Evolutionary conservation across 495 filamentous ascomycete genomes (phyloP).

Genomic region (Chaetomium fimeti): DNA sequence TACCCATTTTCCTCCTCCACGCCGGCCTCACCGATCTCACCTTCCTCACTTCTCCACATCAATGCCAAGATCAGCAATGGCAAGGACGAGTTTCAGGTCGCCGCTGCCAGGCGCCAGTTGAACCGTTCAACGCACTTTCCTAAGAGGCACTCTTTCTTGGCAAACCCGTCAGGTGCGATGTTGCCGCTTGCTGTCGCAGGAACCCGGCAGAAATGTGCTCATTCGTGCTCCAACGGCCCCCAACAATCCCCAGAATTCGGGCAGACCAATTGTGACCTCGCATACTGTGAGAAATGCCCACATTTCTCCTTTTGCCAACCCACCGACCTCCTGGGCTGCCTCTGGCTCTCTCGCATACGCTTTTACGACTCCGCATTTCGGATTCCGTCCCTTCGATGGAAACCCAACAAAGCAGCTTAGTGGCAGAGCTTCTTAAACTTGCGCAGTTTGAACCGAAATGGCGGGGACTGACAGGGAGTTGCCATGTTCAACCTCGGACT

Average conservation of each 20-base stretch:
- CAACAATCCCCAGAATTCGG: background rate
- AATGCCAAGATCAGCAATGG: background rate
- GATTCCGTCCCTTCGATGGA: background rate
- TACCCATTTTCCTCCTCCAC: background rate
- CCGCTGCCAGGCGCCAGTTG: background rate
- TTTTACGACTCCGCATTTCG: background rate
- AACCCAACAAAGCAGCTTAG: background rate
- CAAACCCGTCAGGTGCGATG: slow-evolving; percentile 4
- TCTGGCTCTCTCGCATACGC: background rate
- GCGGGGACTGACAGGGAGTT: no score
- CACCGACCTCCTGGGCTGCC: background rate
- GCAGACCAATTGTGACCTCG: background rate
- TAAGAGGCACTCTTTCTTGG: background rate
- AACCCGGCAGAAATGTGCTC: slow-evolving; percentile 14
- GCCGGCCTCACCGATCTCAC: no score
- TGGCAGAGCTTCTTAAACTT: background rate
- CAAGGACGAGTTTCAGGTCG: background rate
- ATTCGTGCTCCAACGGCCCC: slow-evolving; percentile 16
- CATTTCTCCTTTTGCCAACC: background rate
- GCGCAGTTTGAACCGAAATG: background rate
- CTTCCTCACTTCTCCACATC: background rate
- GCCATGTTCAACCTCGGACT: background rate
- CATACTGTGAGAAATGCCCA: background rate
- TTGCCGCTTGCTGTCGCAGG: background rate
- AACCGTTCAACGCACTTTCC: background rate